Evolutionary conservation across 441 rosid genomes (phyloP).

Genomic region (Monsonia emarginata): DNA sequence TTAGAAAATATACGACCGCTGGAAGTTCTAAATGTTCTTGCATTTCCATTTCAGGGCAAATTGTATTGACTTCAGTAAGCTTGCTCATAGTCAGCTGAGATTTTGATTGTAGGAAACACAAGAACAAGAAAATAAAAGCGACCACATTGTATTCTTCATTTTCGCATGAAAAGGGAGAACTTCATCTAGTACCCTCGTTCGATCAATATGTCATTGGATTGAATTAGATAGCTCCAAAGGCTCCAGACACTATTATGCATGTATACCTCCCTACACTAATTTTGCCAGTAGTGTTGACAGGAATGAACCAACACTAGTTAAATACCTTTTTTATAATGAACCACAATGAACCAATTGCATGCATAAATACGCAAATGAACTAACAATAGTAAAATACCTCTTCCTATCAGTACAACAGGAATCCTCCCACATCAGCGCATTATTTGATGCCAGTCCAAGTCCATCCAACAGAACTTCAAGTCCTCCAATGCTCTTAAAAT

Average conservation of each 20-base stretch:
- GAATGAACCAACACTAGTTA: neutral
- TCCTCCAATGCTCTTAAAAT: constrained; percentile 80
- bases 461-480: constrained; percentile 79
- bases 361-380: neutral
- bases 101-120: neutral
- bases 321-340: constrained; percentile 48
- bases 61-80: neutral
- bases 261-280: neutral
- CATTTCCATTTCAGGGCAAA: neutral
- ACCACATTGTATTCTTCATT: neutral
- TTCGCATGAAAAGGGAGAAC: neutral
- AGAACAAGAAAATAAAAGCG: neutral
- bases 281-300: neutral
- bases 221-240: neutral
- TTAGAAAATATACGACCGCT: neutral
- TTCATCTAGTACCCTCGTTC: neutral
- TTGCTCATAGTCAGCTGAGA: neutral
- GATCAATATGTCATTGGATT: neutral
- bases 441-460: constrained; percentile 49
- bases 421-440: constrained; percentile 29
- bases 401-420: constrained; percentile 24
- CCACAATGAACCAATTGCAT: neutral
- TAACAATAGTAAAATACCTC: constrained; percentile 27
- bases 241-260: neutral
- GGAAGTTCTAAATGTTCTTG: neutral